These are phyloP conservation scores for Omphalotus guepiniiformis DNA, from an alignment of 768 basidiomycete species.

Conservation along the genomic window DNA sequence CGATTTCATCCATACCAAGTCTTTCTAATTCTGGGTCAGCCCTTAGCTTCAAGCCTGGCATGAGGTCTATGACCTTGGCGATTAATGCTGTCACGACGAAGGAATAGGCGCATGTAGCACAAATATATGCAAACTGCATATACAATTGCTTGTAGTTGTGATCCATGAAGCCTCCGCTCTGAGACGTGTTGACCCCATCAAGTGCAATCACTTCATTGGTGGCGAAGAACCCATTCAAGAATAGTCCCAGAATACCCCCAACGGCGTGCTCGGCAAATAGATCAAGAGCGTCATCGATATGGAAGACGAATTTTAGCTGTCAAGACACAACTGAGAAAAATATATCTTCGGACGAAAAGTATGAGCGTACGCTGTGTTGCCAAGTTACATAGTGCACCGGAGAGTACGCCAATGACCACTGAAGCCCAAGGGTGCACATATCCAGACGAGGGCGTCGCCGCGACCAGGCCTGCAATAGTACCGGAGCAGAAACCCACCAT, in stretches of 20 bases:
- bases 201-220: slow-evolving; percentile 56
- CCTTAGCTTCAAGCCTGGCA: slow-evolving; percentile 55
- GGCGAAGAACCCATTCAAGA: slow-evolving; percentile 74
- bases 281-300: slow-evolving; percentile 87
- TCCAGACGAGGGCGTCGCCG: slow-evolving; percentile 85
- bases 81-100: slow-evolving; percentile 59
- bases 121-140: slow-evolving; percentile 66
- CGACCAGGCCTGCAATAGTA: slow-evolving; percentile 84
- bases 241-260: slow-evolving; percentile 73
- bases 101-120: slow-evolving; percentile 52
- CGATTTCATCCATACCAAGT: slow-evolving; percentile 67
- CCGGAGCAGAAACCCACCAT: slow-evolving; percentile 93
- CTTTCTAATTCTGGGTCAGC: slow-evolving; percentile 53
- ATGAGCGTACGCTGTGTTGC: slow-evolving; percentile 66
- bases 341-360: background rate
- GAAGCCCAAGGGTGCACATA: slow-evolving; percentile 76
- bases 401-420: slow-evolving; percentile 69
- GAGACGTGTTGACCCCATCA: slow-evolving; percentile 57
- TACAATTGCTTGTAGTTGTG: slow-evolving; percentile 77
- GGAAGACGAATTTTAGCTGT: slow-evolving; percentile 62
- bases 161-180: slow-evolving; percentile 69
- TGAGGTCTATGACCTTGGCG: slow-evolving; percentile 51
- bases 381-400: slow-evolving; percentile 75
- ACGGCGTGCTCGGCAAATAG: slow-evolving; percentile 89
- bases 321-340: no score